These are phyloP conservation scores for Akanthomyces lecanii DNA, from an alignment of 2,329 filamentous ascomycete species.

Conservation along the genomic window DNA sequence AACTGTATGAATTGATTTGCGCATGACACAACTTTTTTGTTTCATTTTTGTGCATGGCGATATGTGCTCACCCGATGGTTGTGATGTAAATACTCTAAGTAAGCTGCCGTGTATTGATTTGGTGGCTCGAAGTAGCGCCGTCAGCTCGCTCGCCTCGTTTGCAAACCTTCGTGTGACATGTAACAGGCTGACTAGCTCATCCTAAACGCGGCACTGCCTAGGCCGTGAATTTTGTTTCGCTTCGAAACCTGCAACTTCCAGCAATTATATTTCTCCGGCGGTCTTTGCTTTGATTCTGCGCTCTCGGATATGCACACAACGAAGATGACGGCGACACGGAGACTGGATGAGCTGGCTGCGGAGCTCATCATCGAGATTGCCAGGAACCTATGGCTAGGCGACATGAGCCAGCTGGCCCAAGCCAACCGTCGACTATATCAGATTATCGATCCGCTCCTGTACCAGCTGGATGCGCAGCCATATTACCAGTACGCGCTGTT, in stretches of 20 bases:
- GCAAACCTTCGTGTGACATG: not conserved
- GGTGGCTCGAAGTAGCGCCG: not conserved
- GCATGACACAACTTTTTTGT: not conserved
- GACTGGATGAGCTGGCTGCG: not conserved
- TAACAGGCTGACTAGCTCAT: not conserved
- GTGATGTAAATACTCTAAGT: not conserved
- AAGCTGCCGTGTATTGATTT: not conserved
- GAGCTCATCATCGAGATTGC: slow-evolving; percentile 4
- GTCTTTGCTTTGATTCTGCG: too few relatives aligned
- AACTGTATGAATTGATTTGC: slow-evolving; percentile 9
- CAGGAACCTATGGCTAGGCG: slow-evolving; percentile 7
- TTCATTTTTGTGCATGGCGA: not conserved
- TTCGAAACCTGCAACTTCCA: too few relatives aligned
- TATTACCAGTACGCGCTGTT: slow-evolving; percentile 12
- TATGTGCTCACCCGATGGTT: not conserved
- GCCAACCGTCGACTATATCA: not conserved
- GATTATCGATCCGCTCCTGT: not conserved
- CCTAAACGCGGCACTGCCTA: not conserved
- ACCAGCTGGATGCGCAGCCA: slow-evolving; percentile 2
- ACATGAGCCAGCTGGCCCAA: slow-evolving; percentile 7
- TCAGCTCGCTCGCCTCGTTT: not conserved
- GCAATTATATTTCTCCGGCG: not conserved
- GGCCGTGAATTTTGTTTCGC: not conserved
- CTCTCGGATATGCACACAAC: not conserved
- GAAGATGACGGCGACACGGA: not conserved